Base-by-base conservation (phyloP, 495 filamentous ascomycete genomes). In the Penicillium coprophilum region DNA sequence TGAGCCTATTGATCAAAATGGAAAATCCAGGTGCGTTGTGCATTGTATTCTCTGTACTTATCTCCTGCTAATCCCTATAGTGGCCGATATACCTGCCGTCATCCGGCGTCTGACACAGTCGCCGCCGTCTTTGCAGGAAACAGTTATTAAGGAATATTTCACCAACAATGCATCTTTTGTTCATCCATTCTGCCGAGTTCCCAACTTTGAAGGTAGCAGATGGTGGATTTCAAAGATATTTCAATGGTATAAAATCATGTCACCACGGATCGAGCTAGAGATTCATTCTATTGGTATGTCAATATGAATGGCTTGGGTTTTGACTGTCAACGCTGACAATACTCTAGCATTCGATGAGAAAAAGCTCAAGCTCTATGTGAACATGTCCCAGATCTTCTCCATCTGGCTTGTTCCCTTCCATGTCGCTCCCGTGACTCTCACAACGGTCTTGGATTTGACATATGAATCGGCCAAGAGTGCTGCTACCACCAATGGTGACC, bases 161-260 rank as follows among this genome's bases (percentile, higher is more conserved):
- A 81, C 84, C 2, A 80, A 78, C 9, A 69, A 83, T 58, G 85
- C 88, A 15, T 78, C 82, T 53, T 94, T 96, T 67, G 76, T 81
- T 3, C 91, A 96, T 65, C 91, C 91, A 0, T 88, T 95, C 70
- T 93, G 88, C 65, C 84, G 84, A 20, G 85, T 91, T 2, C 82
- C 83, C 34, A 81, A 79, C 57, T 76, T 80, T 52, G 57, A 76
- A 11, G 80, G 78, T 28, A 72, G 88, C 12, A 78, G 89, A 40
- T 78, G 75, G 65, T 65, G 87, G 19, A 77, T 95, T 27, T 74
- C 76, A 55, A 80, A 80, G 54, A 87, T 96, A 36, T 93, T 87
- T 60, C 87, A 86, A 57, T 96, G 90, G 88, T 94, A 95, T 70
- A 90, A 90, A 65, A 85, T 93, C 60, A 76, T 95, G 65, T 87